Conservation (phyloP, 164 flowering plant genomes). For the Taxillus chinensis region DNA sequence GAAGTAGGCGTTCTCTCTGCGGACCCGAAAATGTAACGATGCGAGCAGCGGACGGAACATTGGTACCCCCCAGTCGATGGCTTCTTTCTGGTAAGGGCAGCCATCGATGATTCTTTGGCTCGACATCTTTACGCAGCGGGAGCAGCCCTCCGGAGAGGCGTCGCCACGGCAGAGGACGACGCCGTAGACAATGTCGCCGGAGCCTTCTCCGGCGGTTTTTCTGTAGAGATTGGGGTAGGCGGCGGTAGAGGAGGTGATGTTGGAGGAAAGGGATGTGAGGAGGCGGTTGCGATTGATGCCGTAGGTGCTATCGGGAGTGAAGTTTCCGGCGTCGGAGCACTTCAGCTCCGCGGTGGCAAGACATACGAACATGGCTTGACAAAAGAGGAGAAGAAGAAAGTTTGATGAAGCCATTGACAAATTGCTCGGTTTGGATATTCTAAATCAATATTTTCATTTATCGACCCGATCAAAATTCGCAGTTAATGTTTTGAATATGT, state of each 20-base stretch:
- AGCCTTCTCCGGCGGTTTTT: background rate
- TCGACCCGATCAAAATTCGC: no score
- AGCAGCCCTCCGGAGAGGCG: background rate
- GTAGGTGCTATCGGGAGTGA: no score
- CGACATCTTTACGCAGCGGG: background rate
- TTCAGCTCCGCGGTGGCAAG: no score
- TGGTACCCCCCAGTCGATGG: background rate
- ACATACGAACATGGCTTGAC: no score
- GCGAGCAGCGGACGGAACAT: background rate
- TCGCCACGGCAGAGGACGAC: background rate
- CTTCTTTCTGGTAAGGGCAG: background rate
- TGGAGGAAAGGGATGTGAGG: background rate
- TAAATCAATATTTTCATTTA: no score
- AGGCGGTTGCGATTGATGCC: no score
- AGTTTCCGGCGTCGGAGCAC: no score
- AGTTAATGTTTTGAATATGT: no score
- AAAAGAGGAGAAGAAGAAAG: no score
- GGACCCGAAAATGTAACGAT: background rate
- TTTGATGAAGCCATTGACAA: no score
- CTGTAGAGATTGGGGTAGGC: background rate
- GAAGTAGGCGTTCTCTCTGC: background rate
- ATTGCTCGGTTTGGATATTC: no score
- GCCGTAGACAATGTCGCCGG: background rate
- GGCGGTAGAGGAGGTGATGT: background rate
- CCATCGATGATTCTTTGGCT: background rate